Evolutionary conservation across 78 protist species (phyloP), one percentile per base, ranked within the genome.

Genomic region (Cyanophora paradoxa): DNA sequence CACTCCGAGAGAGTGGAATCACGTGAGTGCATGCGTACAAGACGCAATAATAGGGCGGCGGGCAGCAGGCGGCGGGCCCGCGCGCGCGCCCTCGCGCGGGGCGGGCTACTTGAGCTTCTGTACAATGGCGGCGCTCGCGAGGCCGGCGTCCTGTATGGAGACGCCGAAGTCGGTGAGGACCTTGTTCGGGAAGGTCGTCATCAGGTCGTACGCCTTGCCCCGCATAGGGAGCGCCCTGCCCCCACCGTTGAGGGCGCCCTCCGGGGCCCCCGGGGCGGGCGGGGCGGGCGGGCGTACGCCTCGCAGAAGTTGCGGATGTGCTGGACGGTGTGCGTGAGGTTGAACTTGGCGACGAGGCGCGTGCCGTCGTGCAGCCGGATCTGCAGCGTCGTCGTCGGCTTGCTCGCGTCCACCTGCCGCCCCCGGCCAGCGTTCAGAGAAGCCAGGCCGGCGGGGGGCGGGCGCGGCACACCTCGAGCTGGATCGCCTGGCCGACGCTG

Each of bases 331-430:
- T 33, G 37, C 65, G 37, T 17, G 3, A 17, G 8, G 65, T 44
- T 48, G 30, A 22, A 3, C 8, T 67, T 67, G 11, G 19, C 2
- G n/a, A 31, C 58, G 24, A 17, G 14, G n/a, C 58, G 20, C 72
- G 39, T 1, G 58, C 72, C 72, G 26, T 67, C 72, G 20, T 0
- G 19, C 39, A 67, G 0, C 19, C 72, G 56, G 10, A 67, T 4
- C 39, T 67, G 72, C 39, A 67, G 64, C 24, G 58, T 30, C 26
- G 72, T 67, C n/a, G 72, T 67, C 39, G 72, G 72, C 30, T 17
- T n/a, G 3, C 17, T 2, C 39, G 0, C 41, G 72, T 67, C 72
- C 37, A 67, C 36, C 40, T 2, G 11, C 0, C 8, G 31, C 65
- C 28, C 62, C 36, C 1, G 37, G 37, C 37, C 37, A 1, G 1